Percentiles rank a stretch among this genome's conserved stretches.
Evolutionary conservation across 768 basidiomycete genomes (phyloP).

Genomic region (Tylopilus subfusipes): DNA sequence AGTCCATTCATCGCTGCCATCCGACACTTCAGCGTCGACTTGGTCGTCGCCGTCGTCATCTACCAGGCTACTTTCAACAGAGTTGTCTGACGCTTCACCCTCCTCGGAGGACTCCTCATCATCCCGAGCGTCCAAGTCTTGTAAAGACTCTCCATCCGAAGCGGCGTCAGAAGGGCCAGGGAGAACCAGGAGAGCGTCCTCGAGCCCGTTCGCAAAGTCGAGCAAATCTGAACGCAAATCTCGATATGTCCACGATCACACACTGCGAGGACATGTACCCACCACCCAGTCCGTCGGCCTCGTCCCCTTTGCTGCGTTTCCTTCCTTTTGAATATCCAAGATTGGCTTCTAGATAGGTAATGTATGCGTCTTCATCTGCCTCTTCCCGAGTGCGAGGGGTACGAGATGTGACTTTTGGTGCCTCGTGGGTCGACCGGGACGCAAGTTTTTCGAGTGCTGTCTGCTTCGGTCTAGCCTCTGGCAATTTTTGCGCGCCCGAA

Average conservation of each 20-base stretch:
- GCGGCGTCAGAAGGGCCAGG: not conserved
- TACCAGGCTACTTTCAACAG: not conserved
- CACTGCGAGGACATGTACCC: slow-evolving; percentile 14
- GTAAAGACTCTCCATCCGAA: not conserved
- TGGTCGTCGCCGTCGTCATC: slow-evolving; percentile 1
- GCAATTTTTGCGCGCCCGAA: not conserved
- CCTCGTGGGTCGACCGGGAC: slow-evolving; percentile 13
- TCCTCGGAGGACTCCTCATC: not conserved
- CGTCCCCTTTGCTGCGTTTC: slow-evolving; percentile 45
- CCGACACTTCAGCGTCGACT: slow-evolving; percentile 24
- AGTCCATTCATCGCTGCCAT: slow-evolving; percentile 35
- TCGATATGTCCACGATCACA: not conserved
- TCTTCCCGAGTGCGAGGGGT: slow-evolving; percentile 40
- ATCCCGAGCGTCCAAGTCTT: not conserved
- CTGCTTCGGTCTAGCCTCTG: slow-evolving; percentile 10
- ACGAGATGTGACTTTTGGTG: not conserved
- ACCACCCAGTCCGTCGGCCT: slow-evolving; percentile 87
- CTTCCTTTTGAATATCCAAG: slow-evolving; percentile 51
- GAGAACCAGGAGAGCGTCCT: slow-evolving; percentile 1
- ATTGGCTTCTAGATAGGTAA: slow-evolving; percentile 76
- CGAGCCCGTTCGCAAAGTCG: slow-evolving; percentile 41
- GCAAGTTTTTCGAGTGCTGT: slow-evolving; percentile 37
- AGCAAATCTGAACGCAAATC: slow-evolving; percentile 44
- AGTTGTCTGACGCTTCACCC: slow-evolving; percentile 1
- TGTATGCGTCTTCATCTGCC: slow-evolving; percentile 79